Evolutionary conservation across 306 rosid species (phyloP).

Genomic region (Senna tora): DNA sequence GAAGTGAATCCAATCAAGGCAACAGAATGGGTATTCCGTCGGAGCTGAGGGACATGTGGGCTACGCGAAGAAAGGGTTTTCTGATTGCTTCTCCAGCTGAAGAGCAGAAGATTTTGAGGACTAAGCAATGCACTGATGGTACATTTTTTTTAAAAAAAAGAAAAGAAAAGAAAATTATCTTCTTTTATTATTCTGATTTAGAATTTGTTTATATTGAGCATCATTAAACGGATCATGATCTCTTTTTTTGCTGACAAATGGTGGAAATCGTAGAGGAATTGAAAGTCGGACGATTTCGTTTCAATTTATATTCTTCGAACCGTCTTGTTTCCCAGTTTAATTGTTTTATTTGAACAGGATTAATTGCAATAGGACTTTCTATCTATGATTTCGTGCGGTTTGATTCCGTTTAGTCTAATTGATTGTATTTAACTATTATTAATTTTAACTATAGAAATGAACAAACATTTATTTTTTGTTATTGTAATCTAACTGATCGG

Average conservation of each 20-base stretch:
- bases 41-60: constrained; percentile 59
- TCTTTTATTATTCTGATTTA: too few relatives aligned
- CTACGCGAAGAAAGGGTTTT: constrained; percentile 33
- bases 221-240: background rate
- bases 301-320: background rate
- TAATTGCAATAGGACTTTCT: background rate
- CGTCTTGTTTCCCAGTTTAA: too few relatives aligned
- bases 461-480: too few relatives aligned
- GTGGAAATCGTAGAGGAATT: background rate
- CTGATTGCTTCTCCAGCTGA: constrained; percentile 67
- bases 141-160: background rate
- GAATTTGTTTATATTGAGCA: background rate
- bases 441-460: too few relatives aligned
- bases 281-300: background rate
- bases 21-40: constrained; percentile 56
- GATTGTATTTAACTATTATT: too few relatives aligned
- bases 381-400: background rate
- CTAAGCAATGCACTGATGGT: constrained; percentile 35
- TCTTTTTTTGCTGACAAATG: background rate
- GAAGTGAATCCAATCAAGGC: background rate
- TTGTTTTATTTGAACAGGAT: background rate
- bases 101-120: constrained; percentile 24
- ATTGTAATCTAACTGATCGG: too few relatives aligned
- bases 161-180: too few relatives aligned
- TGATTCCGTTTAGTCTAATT: background rate